phyloP scores from a whole-genome alignment of 179 eudicot species.

The Patellifolia procumbens region DNA sequence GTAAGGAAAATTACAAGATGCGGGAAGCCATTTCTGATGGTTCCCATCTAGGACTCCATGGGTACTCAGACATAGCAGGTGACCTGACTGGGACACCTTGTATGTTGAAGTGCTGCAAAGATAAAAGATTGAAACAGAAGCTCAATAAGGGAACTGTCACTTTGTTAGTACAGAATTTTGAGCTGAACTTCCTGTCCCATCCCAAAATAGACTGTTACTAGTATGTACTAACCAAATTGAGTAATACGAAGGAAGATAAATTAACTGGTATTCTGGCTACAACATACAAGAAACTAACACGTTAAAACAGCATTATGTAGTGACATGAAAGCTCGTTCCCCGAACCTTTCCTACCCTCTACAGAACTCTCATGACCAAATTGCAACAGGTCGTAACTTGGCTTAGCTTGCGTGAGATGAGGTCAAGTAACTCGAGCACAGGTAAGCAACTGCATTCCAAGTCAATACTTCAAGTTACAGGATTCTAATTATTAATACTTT shows the following conservation, averaged over 20 bases:
- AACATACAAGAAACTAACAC: background rate
- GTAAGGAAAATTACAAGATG: constrained; percentile 55
- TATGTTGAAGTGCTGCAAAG: constrained; percentile 58
- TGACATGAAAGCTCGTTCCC: background rate
- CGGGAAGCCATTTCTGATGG: constrained; percentile 71
- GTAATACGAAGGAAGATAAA: too few relatives aligned
- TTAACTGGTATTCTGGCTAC: background rate
- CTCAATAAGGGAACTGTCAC: background rate
- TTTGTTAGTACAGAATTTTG: background rate
- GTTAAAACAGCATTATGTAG: background rate
- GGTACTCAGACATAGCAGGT: constrained; percentile 51
- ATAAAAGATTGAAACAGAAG: background rate
- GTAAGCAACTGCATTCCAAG: background rate
- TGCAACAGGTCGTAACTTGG: background rate
- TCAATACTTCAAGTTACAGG: background rate
- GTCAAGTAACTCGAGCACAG: background rate
- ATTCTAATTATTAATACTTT: background rate
- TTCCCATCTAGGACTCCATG: constrained; percentile 99
- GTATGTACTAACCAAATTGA: too few relatives aligned
- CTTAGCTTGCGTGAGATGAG: background rate
- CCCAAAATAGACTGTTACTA: too few relatives aligned
- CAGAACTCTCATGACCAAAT: background rate
- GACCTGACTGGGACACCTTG: constrained; percentile 64
- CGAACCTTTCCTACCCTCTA: background rate
- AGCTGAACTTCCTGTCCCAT: background rate